phyloP scores from a whole-genome alignment of 306 rosid species.

The Ormosia semicastrata region DNA sequence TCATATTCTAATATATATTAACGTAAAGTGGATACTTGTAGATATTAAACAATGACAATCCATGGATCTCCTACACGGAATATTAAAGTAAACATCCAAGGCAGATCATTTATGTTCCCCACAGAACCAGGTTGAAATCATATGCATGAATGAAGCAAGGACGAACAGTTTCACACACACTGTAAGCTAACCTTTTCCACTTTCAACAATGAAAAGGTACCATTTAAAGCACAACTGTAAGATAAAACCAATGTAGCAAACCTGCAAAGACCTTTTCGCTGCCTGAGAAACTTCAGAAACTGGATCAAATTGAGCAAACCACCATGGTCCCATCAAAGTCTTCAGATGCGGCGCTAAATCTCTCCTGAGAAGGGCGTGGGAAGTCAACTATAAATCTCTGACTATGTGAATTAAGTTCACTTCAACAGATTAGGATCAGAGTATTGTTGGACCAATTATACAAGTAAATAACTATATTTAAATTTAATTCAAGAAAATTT shows the following conservation, averaged over 20 bases:
- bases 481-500: conserved; percentile 3
- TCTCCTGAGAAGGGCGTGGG: conserved; percentile 60
- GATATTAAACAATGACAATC: neutral
- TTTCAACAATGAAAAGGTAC: neutral
- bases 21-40: neutral
- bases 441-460: neutral
- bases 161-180: neutral
- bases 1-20: no score
- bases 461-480: neutral
- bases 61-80: neutral
- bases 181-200: neutral
- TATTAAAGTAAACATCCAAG: neutral
- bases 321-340: conserved; percentile 98
- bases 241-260: conserved; percentile 40
- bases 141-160: conserved; percentile 6
- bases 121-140: conserved; percentile 16
- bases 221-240: conserved; percentile 13
- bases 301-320: conserved; percentile 98
- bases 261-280: conserved; percentile 94
- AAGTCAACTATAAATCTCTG: conserved; percentile 25
- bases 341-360: conserved; percentile 88
- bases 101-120: neutral
- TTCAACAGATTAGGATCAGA: neutral
- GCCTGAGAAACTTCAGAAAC: conserved; percentile 90
- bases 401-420: conserved; percentile 14